Evolutionary conservation across 148 eudicot species (phyloP).

Genomic region (Vaccinium vitisidaea): DNA sequence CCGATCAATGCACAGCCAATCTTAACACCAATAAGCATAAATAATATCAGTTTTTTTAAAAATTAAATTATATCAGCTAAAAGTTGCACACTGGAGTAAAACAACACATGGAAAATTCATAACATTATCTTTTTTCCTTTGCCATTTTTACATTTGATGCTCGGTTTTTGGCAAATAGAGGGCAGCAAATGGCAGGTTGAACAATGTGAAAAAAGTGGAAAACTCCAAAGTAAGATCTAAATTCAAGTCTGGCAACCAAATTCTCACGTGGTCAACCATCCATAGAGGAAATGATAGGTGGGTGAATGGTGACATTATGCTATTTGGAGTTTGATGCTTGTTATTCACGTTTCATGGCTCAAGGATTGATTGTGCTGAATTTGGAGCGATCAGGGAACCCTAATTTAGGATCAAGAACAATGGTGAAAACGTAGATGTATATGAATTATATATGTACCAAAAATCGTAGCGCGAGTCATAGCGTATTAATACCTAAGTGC

Average conservation of each 20-base stretch:
- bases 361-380: neutral
- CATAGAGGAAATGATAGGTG: neutral
- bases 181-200: neutral
- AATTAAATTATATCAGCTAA: neutral
- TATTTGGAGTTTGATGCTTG: too few relatives aligned
- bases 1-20: conserved; percentile 89
- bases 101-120: neutral
- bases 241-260: neutral
- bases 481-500: neutral
- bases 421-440: neutral
- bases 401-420: neutral
- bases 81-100: neutral
- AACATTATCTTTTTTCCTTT: neutral
- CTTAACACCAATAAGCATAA: conserved; percentile 25
- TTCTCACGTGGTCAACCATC: neutral
- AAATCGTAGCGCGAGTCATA: neutral
- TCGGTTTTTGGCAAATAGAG: neutral
- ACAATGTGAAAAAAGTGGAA: neutral
- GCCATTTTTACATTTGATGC: neutral
- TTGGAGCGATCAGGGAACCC: neutral
- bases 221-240: neutral
- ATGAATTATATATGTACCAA: neutral
- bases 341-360: too few relatives aligned
- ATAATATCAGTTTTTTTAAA: neutral
- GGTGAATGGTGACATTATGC: too few relatives aligned